These are phyloP conservation scores for Escallonia herrerae DNA, from an alignment of 129 eudicot genomes.

Conservation along the genomic window DNA sequence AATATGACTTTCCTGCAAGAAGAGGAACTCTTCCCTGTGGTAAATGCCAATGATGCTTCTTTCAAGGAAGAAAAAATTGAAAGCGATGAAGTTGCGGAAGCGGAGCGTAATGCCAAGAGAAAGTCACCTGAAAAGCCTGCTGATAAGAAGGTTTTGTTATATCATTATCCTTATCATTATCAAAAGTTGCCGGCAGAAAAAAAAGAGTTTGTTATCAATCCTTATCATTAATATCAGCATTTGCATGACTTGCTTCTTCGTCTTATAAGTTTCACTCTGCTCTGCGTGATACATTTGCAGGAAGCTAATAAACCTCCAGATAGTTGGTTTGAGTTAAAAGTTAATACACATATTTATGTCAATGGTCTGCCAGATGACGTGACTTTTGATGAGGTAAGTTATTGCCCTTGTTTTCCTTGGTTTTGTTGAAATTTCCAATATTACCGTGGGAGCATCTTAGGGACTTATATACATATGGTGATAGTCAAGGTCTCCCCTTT, in stretches of 20 bases:
- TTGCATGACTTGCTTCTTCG: conserved; percentile 68
- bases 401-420: conserved; percentile 5
- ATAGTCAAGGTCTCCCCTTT: not conserved
- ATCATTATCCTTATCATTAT: too few species aligned
- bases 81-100: conserved; percentile 27
- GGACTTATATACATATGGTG: not conserved
- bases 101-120: conserved; percentile 46
- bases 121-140: conserved; percentile 56
- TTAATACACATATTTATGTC: conserved; percentile 86
- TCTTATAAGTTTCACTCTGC: not conserved
- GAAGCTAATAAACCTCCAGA: conserved; percentile 96
- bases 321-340: conserved; percentile 94
- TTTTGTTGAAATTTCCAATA: conserved; percentile 5
- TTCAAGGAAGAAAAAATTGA: conserved; percentile 31
- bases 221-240: conserved; percentile 63
- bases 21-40: conserved; percentile 69
- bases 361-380: conserved; percentile 96
- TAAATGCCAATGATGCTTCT: conserved; percentile 32
- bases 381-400: conserved; percentile 83
- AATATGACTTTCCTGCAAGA: conserved; percentile 68
- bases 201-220: too few species aligned
- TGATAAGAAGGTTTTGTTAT: conserved; percentile 55
- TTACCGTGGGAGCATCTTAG: conserved; percentile 1
- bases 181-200: too few species aligned
- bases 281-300: conserved; percentile 29